A percentile compares a stretch with the other conserved stretches of the same genome.
These are phyloP conservation scores for Medicago ruthenica DNA, from an alignment of 306 rosid species.

Conservation along the genomic window DNA sequence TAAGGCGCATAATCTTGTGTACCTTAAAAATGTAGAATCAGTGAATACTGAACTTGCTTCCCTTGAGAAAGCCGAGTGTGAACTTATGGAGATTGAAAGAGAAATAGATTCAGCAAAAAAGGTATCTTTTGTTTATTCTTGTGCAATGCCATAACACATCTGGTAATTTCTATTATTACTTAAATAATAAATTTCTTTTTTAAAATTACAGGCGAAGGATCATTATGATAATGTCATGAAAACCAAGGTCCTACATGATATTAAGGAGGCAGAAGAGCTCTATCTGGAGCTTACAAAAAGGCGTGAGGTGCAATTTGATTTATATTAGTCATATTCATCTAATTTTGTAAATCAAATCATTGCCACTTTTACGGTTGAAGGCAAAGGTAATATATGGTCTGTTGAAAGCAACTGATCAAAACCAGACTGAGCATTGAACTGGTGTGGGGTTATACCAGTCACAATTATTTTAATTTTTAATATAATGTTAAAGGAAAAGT, in stretches of 20 bases:
- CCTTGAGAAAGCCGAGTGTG: conserved; percentile 68
- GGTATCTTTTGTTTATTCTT: conserved; percentile 49
- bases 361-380: conserved; percentile 10
- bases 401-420: background rate
- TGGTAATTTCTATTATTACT: conserved; percentile 16
- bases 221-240: conserved; percentile 77
- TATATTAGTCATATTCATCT: conserved; percentile 29
- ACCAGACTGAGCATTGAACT: background rate
- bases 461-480: background rate
- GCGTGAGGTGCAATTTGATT: conserved; percentile 60
- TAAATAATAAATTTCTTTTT: background rate
- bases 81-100: conserved; percentile 64
- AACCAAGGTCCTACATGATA: conserved; percentile 58
- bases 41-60: conserved; percentile 70
- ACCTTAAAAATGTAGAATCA: conserved; percentile 59
- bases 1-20: conserved; percentile 37
- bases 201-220: conserved; percentile 57
- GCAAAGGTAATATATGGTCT: background rate
- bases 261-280: conserved; percentile 64
- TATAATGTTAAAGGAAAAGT: background rate
- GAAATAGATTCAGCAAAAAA: conserved; percentile 53
- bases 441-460: background rate
- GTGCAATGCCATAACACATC: conserved; percentile 23
- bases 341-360: conserved; percentile 29
- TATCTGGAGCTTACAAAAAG: conserved; percentile 53